Conservation (phyloP, 257 asterid species). For the Solanum pimpinellifolium region DNA sequence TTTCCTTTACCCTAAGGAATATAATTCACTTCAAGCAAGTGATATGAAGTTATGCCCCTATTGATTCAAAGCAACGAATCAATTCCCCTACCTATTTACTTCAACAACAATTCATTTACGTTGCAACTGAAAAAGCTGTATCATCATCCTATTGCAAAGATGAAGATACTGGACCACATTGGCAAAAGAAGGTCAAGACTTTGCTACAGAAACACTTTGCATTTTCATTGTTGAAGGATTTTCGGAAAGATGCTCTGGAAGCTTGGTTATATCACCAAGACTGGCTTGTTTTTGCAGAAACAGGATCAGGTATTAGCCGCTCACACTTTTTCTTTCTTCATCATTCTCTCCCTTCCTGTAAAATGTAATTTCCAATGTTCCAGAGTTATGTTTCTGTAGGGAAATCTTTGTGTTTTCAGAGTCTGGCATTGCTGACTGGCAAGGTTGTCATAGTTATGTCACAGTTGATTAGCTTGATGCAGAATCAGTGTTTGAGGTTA, state of each 20-base stretch:
- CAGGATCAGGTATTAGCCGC: slow-evolving; percentile 61
- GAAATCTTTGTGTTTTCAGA: slow-evolving; percentile 63
- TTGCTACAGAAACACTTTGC: no score
- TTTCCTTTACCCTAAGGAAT: no score
- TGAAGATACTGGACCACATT: no score
- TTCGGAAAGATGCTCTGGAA: slow-evolving; percentile 61
- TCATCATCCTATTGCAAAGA: no score
- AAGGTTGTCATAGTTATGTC: slow-evolving; percentile 72
- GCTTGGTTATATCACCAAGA: slow-evolving; percentile 58
- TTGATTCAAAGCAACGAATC: background rate
- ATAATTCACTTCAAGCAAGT: background rate
- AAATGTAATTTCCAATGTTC: background rate
- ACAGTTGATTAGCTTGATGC: slow-evolving; percentile 84
- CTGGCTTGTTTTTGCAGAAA: slow-evolving; percentile 63
- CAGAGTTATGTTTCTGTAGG: slow-evolving; percentile 28
- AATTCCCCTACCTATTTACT: no score
- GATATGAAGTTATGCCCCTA: background rate
- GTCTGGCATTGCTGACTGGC: slow-evolving; percentile 61
- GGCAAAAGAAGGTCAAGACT: no score
- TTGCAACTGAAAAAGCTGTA: no score
- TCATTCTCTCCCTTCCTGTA: background rate
- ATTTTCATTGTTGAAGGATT: background rate
- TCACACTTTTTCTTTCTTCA: background rate
- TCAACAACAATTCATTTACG: no score
- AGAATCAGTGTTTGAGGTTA: slow-evolving; percentile 71